A percentile compares a stretch with the other conserved stretches of the same genome.
Conservation (phyloP, 176 grass and related monocot species). For the Aegilops speltoides region DNA sequence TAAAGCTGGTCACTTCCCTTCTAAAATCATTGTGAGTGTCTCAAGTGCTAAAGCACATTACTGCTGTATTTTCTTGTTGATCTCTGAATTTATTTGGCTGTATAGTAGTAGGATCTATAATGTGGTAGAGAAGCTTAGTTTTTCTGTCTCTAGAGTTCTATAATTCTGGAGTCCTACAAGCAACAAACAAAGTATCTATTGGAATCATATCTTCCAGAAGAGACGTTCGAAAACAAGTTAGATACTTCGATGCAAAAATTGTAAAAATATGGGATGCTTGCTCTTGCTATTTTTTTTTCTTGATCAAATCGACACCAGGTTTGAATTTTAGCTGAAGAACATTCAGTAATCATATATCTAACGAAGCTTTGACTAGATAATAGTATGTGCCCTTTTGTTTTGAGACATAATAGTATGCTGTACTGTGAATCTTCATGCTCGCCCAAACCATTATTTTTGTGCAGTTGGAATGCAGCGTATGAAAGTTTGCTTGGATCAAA, state of each 20-base stretch:
- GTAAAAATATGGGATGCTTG: background rate
- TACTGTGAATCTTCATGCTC: conserved; percentile 17
- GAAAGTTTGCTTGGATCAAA: conserved; percentile 56
- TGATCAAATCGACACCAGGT: background rate
- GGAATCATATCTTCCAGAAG: conserved; percentile 12
- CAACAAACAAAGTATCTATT: background rate
- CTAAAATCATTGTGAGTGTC: background rate
- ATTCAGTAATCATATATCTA: background rate
- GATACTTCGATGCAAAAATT: background rate
- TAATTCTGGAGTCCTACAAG: background rate
- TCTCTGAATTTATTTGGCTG: background rate
- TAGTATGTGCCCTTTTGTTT: background rate
- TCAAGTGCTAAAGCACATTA: background rate
- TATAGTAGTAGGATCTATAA: background rate
- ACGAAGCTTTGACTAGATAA: background rate
- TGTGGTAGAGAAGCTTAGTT: background rate
- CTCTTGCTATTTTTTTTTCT: conserved; percentile 14
- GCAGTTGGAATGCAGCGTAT: conserved; percentile 60
- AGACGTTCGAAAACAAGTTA: background rate
- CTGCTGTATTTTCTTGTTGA: conserved; percentile 5
- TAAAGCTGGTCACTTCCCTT: conserved; percentile 10
- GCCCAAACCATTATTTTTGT: conserved; percentile 4
- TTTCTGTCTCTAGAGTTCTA: background rate
- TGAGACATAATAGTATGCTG: background rate
- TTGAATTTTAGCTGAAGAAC: background rate